Evolutionary conservation across 2,329 filamentous ascomycete species (phyloP).

Genomic region (Leptographium lundbergii): DNA sequence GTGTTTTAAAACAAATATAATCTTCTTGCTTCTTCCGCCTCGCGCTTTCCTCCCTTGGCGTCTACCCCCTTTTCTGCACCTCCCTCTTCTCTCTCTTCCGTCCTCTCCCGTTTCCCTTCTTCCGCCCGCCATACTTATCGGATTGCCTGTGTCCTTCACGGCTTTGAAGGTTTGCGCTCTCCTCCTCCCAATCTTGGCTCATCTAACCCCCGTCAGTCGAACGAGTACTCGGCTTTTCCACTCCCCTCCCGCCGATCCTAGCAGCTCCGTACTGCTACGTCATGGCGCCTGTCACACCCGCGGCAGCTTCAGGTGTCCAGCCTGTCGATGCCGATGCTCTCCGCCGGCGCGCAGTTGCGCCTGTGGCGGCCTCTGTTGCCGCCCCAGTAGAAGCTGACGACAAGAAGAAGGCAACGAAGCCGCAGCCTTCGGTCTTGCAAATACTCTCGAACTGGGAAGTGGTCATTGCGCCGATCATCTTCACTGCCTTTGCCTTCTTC

Average conservation of each 20-base stretch:
- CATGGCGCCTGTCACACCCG: slow-evolving; percentile 43
- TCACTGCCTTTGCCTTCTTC: slow-evolving; percentile 50
- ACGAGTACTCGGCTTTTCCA: neutral
- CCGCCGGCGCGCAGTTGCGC: slow-evolving; percentile 38
- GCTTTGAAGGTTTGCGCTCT: neutral
- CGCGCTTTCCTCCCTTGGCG: neutral
- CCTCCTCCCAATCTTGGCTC: neutral
- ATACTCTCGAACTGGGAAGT: slow-evolving; percentile 52
- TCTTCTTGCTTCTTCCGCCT: neutral
- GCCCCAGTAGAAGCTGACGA: slow-evolving; percentile 37
- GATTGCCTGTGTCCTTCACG: neutral
- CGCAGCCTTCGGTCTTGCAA: slow-evolving; percentile 46
- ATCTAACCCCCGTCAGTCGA: neutral
- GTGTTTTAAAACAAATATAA: neutral
- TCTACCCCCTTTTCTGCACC: neutral
- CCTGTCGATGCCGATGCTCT: slow-evolving; percentile 42
- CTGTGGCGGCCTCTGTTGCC: slow-evolving; percentile 24
- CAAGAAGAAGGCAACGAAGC: slow-evolving; percentile 45
- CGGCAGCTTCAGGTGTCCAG: slow-evolving; percentile 48
- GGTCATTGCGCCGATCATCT: slow-evolving; percentile 47
- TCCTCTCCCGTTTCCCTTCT: neutral
- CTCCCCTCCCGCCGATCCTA: neutral
- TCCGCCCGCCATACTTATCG: neutral
- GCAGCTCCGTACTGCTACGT: slow-evolving; percentile 1
- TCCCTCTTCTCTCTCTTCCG: neutral